Percentiles rank a stretch among this genome's conserved stretches.
phyloP scores from a whole-genome alignment of 2,329 filamentous ascomycete species.

The Claviceps purpurea region DNA sequence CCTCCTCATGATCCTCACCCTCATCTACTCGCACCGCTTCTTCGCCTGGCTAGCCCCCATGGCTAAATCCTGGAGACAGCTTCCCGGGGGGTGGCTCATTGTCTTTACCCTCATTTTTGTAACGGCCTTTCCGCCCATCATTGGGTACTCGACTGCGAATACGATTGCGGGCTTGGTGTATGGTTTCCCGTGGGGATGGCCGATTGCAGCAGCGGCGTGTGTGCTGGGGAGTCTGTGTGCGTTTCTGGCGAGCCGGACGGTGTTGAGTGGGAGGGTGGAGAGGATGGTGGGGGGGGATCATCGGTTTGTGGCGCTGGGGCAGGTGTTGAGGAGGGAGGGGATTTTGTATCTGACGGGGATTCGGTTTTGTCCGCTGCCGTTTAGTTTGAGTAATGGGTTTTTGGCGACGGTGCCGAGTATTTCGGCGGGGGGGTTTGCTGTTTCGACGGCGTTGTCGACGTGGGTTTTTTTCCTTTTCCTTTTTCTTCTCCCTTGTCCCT shows the following conservation, averaged over 20 bases:
- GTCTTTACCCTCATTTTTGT: slow-evolving; percentile 63
- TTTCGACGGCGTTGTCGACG: slow-evolving; percentile 69
- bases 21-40: slow-evolving; percentile 68
- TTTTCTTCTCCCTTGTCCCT: no score
- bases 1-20: slow-evolving; percentile 50
- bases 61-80: slow-evolving; percentile 62
- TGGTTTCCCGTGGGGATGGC: slow-evolving; percentile 56
- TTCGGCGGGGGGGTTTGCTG: slow-evolving; percentile 56
- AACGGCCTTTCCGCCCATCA: slow-evolving; percentile 73
- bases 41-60: slow-evolving; percentile 62
- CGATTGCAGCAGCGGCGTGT: slow-evolving; percentile 67
- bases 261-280: slow-evolving; percentile 68
- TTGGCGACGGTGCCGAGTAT: slow-evolving; percentile 89
- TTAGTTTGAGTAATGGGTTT: slow-evolving; percentile 86
- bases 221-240: slow-evolving; percentile 64
- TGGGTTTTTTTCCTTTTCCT: slow-evolving; percentile 13
- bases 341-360: slow-evolving; percentile 84
- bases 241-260: slow-evolving; percentile 67
- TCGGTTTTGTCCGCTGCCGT: slow-evolving; percentile 81
- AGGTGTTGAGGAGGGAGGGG: slow-evolving; percentile 84
- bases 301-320: slow-evolving; percentile 74
- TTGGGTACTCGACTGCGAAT: slow-evolving; percentile 69
- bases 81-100: slow-evolving; percentile 60
- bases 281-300: slow-evolving; percentile 69
- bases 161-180: slow-evolving; percentile 42